Evolutionary conservation across 345 rosid species (phyloP), one percentile per base, ranked within the genome.

Genomic region (Populus simonii): DNA sequence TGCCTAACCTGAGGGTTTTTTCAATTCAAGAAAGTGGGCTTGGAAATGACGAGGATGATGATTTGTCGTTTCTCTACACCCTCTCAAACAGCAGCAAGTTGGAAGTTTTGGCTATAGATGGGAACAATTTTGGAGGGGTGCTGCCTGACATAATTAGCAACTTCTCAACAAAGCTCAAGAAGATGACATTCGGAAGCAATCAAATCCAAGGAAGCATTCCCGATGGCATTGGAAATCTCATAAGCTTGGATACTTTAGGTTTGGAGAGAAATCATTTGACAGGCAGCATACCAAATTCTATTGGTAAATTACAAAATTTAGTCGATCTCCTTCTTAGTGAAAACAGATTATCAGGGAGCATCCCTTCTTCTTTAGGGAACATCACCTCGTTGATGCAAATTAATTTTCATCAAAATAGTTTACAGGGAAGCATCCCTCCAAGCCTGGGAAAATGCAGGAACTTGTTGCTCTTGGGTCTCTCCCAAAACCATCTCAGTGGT

Each of bases 341-440:
- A 36, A 79, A 71, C 51, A 41, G 23, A 11, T 3, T 78, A 3
- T 78, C 76, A 15, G 80, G 80, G 22, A 71, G 25, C 9, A 75
- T 80, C 10, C 76, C 83, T 1, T 5, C 16, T 23, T 80, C 76
- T 36, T 1, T 80, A 0, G 79, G 76, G 17, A 80, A 80, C 18
- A 18, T 71, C 8, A 75, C 71, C 9, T 51, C 27, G 23, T 43
- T 73, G 41, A 9, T 41, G 45, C 45, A 41, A 11, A 41, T 41
- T 41, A 10, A 41, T 41, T 9, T 41, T 41, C 0, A 7, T 11
- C 15, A 15, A 16, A 75, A 75, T 31, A 63, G 23, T 23, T 17
- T 80, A 27, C 75, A 75, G 7, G 83, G 79, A 8, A 51, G 41
- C 7, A 80, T 80, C n/a, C 83, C 79, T 1, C 16, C 72, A 20